Base-by-base conservation (phyloP, 345 rosid genomes). In the Eucalyptus leucophloia region DNA sequence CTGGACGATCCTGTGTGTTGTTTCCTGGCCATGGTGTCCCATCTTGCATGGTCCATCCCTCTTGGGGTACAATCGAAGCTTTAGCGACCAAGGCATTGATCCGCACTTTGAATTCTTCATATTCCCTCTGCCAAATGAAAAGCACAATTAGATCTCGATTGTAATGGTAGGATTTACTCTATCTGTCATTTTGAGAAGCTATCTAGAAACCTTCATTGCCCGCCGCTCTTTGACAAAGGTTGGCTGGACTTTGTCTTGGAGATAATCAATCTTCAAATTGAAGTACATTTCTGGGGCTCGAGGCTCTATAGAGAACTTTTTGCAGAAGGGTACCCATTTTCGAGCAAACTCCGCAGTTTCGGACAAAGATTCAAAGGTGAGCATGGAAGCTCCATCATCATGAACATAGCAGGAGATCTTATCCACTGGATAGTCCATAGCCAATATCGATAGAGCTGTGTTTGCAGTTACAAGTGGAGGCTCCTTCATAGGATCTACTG, bases 1-100 rank as follows among this genome's bases (percentile, higher is more conserved):
- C 99, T 13, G 99, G 99, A 30, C 96, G 99, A 92, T 98, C 99
- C 92, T 92, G 97, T 32, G 99, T 98, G 90, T 98, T 98, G 95
- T 98, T 98, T 90, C 99, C 99, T 24, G 99, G 99, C 99, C 99
- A 98, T 83, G 98, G 99, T 21, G 99, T 97, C 82, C 99, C 99
- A 92, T 98, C 99, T 92, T 94, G 99, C 98, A 98, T 98, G 92
- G 95, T 96, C 98, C 98, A 98, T 40, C 99, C 99, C 89, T 95
- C 99, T 65, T 93, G 88, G 26, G 99, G 99, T 90, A 94, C 96
- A 89, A 95, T 96, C 60, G 94, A 92, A 24, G 98, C 98, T 89
- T 95, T 98, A 10, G 99, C 99, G 53, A 98, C 99, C 45, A 96
- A 92, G 14, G 99, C 96, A 88, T 97, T 98, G 88, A 97, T 92